phyloP scores from a whole-genome alignment of 352 stramenopile species.

The Paralagenidium karlingii region DNA sequence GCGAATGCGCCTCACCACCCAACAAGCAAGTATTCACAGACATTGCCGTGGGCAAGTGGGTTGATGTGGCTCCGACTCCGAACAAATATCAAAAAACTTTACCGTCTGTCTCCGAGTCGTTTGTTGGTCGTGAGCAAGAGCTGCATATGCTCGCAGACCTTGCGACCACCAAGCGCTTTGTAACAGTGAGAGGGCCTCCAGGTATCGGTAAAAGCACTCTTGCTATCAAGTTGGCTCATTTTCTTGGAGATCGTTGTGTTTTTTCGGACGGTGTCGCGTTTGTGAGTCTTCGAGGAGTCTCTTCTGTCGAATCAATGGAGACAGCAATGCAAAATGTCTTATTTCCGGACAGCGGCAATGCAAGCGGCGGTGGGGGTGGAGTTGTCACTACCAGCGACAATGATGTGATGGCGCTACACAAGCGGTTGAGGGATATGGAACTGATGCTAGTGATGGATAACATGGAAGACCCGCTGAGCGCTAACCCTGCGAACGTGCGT shows the following conservation, averaged over 20 bases:
- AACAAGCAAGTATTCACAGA: constrained; percentile 58
- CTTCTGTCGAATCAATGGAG: constrained; percentile 60
- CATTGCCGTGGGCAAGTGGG: constrained; percentile 58
- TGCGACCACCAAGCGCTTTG: constrained; percentile 40
- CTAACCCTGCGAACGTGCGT: constrained; percentile 32
- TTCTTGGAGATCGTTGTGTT: constrained; percentile 51
- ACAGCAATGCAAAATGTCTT: constrained; percentile 55
- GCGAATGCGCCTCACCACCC: constrained; percentile 32
- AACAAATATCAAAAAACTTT: constrained; percentile 65
- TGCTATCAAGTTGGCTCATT: constrained; percentile 58
- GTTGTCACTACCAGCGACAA: no score
- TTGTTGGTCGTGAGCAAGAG: constrained; percentile 63
- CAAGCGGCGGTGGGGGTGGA: neutral
- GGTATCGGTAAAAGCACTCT: constrained; percentile 72
- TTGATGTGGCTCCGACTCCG: constrained; percentile 52
- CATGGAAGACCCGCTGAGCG: constrained; percentile 71
- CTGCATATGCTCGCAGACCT: constrained; percentile 52
- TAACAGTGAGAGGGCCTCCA: constrained; percentile 57
- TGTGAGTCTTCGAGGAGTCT: constrained; percentile 46
- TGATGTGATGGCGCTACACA: constrained; percentile 46
- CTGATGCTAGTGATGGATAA: constrained; percentile 70
- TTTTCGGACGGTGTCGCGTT: constrained; percentile 70
- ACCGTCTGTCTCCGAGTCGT: constrained; percentile 43
- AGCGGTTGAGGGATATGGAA: constrained; percentile 36
- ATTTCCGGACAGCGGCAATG: constrained; percentile 39